Base-by-base conservation (phyloP, 1,284 basidiomycete genomes). In the Cryptococcus depauperatus region DNA sequence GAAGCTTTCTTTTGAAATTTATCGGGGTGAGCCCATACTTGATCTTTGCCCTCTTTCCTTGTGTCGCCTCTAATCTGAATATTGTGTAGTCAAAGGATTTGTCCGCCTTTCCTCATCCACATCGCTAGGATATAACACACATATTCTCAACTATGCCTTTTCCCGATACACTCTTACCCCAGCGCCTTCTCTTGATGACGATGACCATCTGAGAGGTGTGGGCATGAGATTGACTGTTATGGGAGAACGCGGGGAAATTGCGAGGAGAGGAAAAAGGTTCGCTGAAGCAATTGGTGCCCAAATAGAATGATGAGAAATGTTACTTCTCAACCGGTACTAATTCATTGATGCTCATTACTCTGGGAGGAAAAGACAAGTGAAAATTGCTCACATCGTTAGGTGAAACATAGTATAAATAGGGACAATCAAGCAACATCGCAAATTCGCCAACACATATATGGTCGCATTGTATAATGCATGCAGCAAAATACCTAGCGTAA, bases 141-240 rank as follows among this genome's bases (percentile, higher is more conserved):
- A 77, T 56, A 85, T 91, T 51, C 64, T 92, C 50, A 93, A 93
- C 64, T 93, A 85, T 84, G 88, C 89, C 5, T 93, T 92, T 69
- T 85, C 85, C 16, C 77, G 87, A 40, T 81, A 79, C 62, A 85
- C 89, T 28, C 72, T 91, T 37, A 81, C 76, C 4, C 62, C 62
- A 5, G 61, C 74, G 19, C 58, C 61, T 8, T 54, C 65, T 14
- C 68, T 73, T n/a, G 68, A 67, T 33, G 54, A 63, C 16, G 66
- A 61, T 8, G 49, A 66, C 23, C 50, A 59, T 27, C 53, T 59
- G 52, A 66, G 51, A 55, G 74, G 67, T 5, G 68, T 70, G 46
- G 57, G 66, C 22, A 59, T 87, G 27, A 75, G 76, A 41, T 57
- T 91, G 61, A 92, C 86, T 5, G 76, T 84, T 26, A 93, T 93